These are phyloP conservation scores for Fusarium clavum DNA, from an alignment of 2,329 filamentous ascomycete genomes.

Conservation along the genomic window DNA sequence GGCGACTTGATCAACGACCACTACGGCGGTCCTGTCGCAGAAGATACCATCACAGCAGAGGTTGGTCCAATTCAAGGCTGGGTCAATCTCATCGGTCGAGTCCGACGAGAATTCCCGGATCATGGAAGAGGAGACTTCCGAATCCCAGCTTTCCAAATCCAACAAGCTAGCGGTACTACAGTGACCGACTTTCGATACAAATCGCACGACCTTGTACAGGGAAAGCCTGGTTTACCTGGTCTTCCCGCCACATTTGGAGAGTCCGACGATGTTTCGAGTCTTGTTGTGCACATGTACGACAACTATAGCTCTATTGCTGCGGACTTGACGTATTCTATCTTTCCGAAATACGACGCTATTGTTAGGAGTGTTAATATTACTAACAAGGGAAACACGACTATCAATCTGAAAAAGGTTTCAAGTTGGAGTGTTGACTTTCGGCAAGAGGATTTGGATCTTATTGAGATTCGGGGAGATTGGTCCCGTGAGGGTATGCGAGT, in stretches of 20 bases:
- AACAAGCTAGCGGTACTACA: slow-evolving; percentile 68
- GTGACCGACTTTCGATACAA: slow-evolving; percentile 69
- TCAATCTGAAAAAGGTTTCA: slow-evolving; percentile 66
- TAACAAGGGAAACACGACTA: slow-evolving; percentile 65
- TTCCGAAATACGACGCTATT: slow-evolving; percentile 71
- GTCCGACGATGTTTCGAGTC: slow-evolving; percentile 66
- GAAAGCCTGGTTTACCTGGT: slow-evolving; percentile 67
- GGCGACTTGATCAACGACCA: slow-evolving; percentile 71
- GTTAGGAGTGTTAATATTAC: slow-evolving; percentile 71
- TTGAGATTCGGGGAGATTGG: slow-evolving; percentile 73
- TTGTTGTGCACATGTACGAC: slow-evolving; percentile 70
- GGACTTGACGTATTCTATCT: slow-evolving; percentile 72
- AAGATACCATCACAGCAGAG: slow-evolving; percentile 55
- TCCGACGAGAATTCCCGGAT: slow-evolving; percentile 74
- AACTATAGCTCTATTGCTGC: slow-evolving; percentile 68
- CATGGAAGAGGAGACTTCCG: slow-evolving; percentile 73
- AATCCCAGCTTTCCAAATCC: slow-evolving; percentile 69
- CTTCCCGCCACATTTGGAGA: slow-evolving; percentile 70
- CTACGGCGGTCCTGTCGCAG: slow-evolving; percentile 67
- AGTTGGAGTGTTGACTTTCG: slow-evolving; percentile 73
- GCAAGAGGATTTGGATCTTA: slow-evolving; percentile 70
- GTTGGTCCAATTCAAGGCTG: slow-evolving; percentile 47
- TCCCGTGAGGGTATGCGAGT: slow-evolving; percentile 67
- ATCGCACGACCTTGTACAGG: slow-evolving; percentile 64
- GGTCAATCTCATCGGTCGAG: slow-evolving; percentile 66